Conservation (phyloP, 1,284 basidiomycete species). For the Cutaneotrichosporon curvatum region DNA sequence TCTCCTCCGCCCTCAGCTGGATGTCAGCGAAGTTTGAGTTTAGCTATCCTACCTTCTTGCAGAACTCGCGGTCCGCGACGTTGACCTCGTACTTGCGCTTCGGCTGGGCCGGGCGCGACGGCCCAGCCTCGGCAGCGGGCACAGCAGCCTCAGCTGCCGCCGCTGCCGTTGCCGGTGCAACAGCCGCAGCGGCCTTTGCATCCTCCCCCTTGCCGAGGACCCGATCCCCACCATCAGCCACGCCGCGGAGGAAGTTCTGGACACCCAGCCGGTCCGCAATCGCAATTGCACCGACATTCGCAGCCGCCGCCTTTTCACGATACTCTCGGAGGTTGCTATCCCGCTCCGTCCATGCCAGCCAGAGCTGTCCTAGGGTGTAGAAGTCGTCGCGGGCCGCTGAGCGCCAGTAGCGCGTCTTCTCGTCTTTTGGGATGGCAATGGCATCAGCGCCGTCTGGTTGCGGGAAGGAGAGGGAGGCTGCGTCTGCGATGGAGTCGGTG, state of each 20-base stretch:
- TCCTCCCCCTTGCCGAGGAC: constrained; percentile 55
- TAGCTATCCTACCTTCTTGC: constrained; percentile 52
- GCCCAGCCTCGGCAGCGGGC: constrained; percentile 42
- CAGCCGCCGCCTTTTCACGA: constrained; percentile 71
- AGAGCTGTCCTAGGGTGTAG: constrained; percentile 70
- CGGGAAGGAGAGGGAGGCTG: constrained; percentile 61
- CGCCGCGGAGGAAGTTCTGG: constrained; percentile 72
- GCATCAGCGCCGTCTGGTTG: constrained; percentile 32
- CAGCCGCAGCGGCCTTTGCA: constrained; percentile 47
- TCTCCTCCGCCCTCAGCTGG: constrained; percentile 36
- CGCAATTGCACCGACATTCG: constrained; percentile 67
- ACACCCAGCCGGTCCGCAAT: constrained; percentile 76
- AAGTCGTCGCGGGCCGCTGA: constrained; percentile 57
- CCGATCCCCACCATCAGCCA: constrained; percentile 50
- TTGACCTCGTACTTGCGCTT: constrained; percentile 77
- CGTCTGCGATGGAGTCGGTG: constrained; percentile 51
- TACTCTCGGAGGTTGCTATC: constrained; percentile 73
- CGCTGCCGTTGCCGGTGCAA: neutral
- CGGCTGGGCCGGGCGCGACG: constrained; percentile 46
- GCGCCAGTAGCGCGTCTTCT: constrained; percentile 59
- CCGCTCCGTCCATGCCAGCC: constrained; percentile 67
- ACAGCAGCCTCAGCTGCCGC: constrained; percentile 1
- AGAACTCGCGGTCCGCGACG: constrained; percentile 66
- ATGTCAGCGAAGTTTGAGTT: no score
- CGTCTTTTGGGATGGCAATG: constrained; percentile 58